A percentile compares a stretch with the other conserved stretches of the same genome.
Conservation (phyloP, 768 basidiomycete genomes). For the Mycena crocata region DNA sequence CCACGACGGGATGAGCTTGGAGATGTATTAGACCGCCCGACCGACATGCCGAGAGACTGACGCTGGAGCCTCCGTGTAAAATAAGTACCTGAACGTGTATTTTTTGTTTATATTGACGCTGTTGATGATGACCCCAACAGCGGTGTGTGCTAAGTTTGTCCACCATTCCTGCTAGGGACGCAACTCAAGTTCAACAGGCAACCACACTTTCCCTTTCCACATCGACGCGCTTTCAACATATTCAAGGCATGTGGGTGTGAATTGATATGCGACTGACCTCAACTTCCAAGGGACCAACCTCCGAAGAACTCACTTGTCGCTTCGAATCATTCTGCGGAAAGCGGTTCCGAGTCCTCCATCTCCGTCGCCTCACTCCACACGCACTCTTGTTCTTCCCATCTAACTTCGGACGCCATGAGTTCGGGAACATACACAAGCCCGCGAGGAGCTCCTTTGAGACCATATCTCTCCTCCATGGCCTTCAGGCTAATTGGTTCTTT, state of each 20-base stretch:
- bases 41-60: background rate
- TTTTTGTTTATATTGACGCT: constrained; percentile 19
- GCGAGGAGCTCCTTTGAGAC: constrained; percentile 23
- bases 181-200: too few species aligned
- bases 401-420: background rate
- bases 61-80: constrained; percentile 6
- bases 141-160: too few species aligned
- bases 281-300: background rate
- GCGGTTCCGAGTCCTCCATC: too few species aligned
- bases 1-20: constrained; percentile 91
- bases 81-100: constrained; percentile 13
- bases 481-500: constrained; percentile 21
- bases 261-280: too few species aligned
- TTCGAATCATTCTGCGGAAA: too few species aligned
- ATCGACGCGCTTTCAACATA: too few species aligned
- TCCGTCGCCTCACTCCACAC: too few species aligned
- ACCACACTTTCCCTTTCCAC: too few species aligned
- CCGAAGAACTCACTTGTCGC: background rate
- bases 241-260: too few species aligned
- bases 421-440: constrained; percentile 30
- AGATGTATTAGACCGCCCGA: constrained; percentile 75
- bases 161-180: too few species aligned
- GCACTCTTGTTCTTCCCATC: constrained; percentile 16
- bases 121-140: too few species aligned
- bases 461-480: constrained; percentile 22